A percentile compares a stretch with the other conserved stretches of the same genome.
Conservation (phyloP, 208 protist species). For the Porcisia hertigi region DNA sequence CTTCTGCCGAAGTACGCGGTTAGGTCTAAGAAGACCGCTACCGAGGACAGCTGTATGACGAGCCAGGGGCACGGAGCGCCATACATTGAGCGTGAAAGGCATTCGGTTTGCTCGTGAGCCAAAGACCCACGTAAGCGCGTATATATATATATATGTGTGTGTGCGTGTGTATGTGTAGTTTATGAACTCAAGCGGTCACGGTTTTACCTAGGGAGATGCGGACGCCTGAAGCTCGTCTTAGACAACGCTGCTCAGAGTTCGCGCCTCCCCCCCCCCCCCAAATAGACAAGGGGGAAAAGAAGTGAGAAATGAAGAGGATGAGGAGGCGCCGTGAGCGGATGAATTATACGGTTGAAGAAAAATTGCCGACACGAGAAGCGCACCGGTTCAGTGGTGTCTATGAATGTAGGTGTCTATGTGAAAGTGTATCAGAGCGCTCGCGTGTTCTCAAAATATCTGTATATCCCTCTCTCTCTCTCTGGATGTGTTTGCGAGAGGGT, state of each 20-base stretch:
- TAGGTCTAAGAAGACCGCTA: slow-evolving; percentile 24
- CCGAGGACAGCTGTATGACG: slow-evolving; percentile 2
- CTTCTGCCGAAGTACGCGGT: slow-evolving; percentile 27
- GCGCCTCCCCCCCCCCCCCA: background rate
- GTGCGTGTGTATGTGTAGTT: background rate
- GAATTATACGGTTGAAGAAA: background rate
- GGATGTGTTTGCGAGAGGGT: background rate
- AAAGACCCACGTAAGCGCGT: background rate
- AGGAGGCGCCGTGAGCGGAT: background rate
- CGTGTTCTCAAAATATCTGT: background rate
- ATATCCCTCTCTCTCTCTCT: background rate
- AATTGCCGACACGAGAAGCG: background rate
- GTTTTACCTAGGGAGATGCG: background rate
- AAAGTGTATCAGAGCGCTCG: background rate
- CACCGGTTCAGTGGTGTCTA: background rate
- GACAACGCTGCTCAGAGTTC: background rate
- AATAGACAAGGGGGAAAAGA: too few species aligned
- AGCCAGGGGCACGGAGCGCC: background rate
- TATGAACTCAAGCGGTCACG: background rate
- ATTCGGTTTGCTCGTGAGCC: background rate
- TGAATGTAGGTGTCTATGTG: slow-evolving; percentile 4
- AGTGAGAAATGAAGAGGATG: background rate
- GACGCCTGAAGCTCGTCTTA: background rate
- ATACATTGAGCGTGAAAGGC: slow-evolving; percentile 1
- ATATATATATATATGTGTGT: background rate